A percentile compares a stretch with the other conserved stretches of the same genome.
Evolutionary conservation across 2,329 filamentous ascomycete genomes (phyloP).

Genomic region (Talaromyces sp.): DNA sequence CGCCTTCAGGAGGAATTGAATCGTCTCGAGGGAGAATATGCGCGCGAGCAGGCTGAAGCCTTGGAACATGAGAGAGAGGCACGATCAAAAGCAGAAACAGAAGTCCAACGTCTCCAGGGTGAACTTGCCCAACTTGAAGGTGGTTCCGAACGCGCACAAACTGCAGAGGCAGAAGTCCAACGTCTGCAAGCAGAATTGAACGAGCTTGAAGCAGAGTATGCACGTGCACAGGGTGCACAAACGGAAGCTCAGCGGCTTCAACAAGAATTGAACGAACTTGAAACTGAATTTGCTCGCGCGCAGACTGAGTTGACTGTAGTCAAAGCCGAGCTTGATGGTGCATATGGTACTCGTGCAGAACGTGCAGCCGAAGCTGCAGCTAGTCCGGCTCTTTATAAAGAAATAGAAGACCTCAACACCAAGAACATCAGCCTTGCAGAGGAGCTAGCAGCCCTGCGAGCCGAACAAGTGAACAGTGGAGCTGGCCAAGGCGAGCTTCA

Average conservation of each 20-base stretch:
- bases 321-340: conserved; percentile 85
- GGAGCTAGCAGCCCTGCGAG: conserved; percentile 47
- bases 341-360: conserved; percentile 75
- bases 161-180: conserved; percentile 39
- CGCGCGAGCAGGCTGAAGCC: conserved; percentile 50
- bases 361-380: conserved; percentile 64
- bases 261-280: conserved; percentile 53
- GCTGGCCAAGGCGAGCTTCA: conserved; percentile 37
- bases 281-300: conserved; percentile 62
- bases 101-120: conserved; percentile 37
- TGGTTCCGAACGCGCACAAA: conserved; percentile 64
- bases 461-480: conserved; percentile 30
- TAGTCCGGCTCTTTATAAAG: conserved; percentile 57
- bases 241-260: conserved; percentile 38
- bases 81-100: conserved; percentile 25
- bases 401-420: conserved; percentile 55
- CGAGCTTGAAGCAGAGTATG: conserved; percentile 60
- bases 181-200: conserved; percentile 50
- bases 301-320: conserved; percentile 85
- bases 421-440: conserved; percentile 46
- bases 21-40: conserved; percentile 60
- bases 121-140: conserved; percentile 56
- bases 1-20: conserved; percentile 48
- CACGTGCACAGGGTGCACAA: conserved; percentile 59
- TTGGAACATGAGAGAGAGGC: conserved; percentile 6